Evolutionary conservation across 306 rosid species (phyloP), one percentile per base, ranked within the genome.

Genomic region (Sophora flavescens): DNA sequence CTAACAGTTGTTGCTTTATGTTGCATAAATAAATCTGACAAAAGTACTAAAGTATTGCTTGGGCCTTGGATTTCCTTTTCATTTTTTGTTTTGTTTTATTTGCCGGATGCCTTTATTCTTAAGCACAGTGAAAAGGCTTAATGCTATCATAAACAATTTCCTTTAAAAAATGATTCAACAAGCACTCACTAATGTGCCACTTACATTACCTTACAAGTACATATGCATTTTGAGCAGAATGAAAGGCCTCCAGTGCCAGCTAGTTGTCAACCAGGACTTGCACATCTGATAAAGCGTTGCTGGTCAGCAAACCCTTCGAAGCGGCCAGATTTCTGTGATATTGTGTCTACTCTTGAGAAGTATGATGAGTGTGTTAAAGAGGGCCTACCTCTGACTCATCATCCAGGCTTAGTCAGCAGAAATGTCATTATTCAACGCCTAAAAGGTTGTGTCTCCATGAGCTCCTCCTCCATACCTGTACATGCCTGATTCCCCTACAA

Each of bases 191-290:
- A 44, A 11, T 11, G 3, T 44, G 50, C 4, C 4, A 10, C 50
- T 44, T 44, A 30, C 32, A 3, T 30, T 30, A 2, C 32, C 32
- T 2, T 30, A 44, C n/a, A 10, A 10, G 13, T 10, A 30, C 32
- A 30, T 30, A 30, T 30, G 32, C 3, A 30, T 56, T 12, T 70
- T 64, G 68, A 47, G 89, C 92, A 94, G 98, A 95, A 95, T 17
- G 98, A 95, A 73, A 81, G 98, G 62, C 98, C 98, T 67, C 98
- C 98, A 9, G 42, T 95, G 45, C 98, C 98, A 18, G 96, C 96
- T 2, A 95, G 97, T 80, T 95, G 98, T 80, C 98, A 90, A 59
- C 96, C 97, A 0, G 96, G 93, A 32, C 83, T 92, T 2, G 99
- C 96, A 0, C 97, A 92, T 86, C 93, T 95, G 15, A 92, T 95